A percentile compares a stretch with the other conserved stretches of the same genome.
These are phyloP conservation scores for Astragalus glycyphyllos DNA, from an alignment of 306 rosid genomes.

Conservation along the genomic window DNA sequence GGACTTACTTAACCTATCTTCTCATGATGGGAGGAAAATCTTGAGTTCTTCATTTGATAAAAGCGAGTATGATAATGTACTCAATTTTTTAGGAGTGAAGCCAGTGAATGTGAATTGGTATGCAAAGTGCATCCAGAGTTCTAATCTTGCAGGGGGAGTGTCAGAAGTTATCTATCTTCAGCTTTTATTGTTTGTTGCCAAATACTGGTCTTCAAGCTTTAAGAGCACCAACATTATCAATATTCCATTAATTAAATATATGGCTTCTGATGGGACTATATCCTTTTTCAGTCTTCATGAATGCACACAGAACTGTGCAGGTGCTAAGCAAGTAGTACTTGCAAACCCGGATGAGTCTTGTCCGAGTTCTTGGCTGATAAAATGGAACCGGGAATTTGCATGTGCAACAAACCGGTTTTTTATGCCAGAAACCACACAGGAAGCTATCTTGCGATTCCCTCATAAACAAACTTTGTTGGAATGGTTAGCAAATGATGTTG, in stretches of 20 bases:
- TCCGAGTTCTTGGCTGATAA: slow-evolving; percentile 62
- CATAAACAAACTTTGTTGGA: slow-evolving; percentile 40
- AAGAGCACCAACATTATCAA: slow-evolving; percentile 40
- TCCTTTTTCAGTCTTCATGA: slow-evolving; percentile 48
- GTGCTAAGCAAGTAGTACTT: slow-evolving; percentile 38
- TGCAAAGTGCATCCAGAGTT: slow-evolving; percentile 69
- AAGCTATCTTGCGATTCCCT: slow-evolving; percentile 38
- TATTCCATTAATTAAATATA: slow-evolving; percentile 60
- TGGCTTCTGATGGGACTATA: slow-evolving; percentile 44
- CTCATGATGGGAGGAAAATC: slow-evolving; percentile 57
- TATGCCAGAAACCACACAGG: slow-evolving; percentile 61
- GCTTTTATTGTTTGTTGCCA: slow-evolving; percentile 62
- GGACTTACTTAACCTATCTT: slow-evolving; percentile 53
- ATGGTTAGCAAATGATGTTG: slow-evolving; percentile 53
- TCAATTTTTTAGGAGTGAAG: slow-evolving; percentile 60
- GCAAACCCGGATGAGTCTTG: slow-evolving; percentile 21
- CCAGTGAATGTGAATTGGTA: slow-evolving; percentile 64
- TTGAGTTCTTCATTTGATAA: slow-evolving; percentile 61
- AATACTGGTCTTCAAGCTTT: slow-evolving; percentile 54
- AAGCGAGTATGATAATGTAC: slow-evolving; percentile 47
- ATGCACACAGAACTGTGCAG: background rate
- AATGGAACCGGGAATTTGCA: slow-evolving; percentile 57
- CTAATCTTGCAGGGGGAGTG: slow-evolving; percentile 59
- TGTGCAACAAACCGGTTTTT: slow-evolving; percentile 43
- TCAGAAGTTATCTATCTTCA: slow-evolving; percentile 57